Conservation (phyloP, 1,284 basidiomycete genomes). For the Puccinia polysora region DNA sequence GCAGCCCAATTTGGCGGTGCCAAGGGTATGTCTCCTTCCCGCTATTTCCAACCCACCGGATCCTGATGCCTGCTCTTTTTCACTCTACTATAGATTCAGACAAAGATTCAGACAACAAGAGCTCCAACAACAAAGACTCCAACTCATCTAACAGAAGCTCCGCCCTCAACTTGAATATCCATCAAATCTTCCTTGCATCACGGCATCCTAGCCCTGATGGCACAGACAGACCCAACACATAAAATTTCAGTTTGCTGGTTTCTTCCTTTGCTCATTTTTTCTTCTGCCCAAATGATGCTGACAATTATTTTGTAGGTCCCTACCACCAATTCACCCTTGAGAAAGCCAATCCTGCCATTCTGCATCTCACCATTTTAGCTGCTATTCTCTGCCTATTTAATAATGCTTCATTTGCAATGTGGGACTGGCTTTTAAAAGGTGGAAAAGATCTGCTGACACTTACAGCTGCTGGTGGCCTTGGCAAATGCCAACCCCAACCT, state of each 20-base stretch:
- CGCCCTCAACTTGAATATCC: neutral
- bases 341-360: neutral
- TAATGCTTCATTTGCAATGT: conserved; percentile 10
- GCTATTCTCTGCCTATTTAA: conserved; percentile 7
- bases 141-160: neutral
- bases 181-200: neutral
- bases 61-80: neutral
- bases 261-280: neutral
- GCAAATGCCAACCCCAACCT: neutral
- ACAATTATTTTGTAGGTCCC: conserved; percentile 5
- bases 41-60: neutral
- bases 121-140: neutral
- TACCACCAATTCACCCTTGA: conserved; percentile 22
- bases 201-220: neutral
- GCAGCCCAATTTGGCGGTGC: neutral
- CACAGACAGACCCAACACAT: neutral
- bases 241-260: conserved; percentile 1
- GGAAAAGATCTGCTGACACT: neutral
- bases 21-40: conserved; percentile 2
- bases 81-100: neutral
- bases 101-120: neutral
- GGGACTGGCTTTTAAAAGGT: conserved; percentile 18
- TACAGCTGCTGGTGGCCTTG: neutral
- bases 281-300: neutral
- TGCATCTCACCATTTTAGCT: conserved; percentile 6